Percentiles rank a stretch among this genome's conserved stretches.
Conservation (phyloP, 768 basidiomycete genomes). For the Leccinum imitatum region DNA sequence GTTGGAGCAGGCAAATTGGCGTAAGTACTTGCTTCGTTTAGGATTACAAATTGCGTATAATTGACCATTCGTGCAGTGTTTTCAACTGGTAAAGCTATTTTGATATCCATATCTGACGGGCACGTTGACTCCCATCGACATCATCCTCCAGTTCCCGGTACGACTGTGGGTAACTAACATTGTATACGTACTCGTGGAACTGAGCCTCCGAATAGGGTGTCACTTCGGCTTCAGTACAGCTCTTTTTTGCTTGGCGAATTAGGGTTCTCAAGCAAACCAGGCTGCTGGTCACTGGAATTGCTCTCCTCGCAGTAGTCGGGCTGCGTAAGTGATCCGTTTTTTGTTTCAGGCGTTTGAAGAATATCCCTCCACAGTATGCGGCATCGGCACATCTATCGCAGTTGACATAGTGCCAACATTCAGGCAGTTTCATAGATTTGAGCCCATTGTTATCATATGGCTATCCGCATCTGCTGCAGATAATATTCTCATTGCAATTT, state of each 20-base stretch:
- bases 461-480: constrained; percentile 43
- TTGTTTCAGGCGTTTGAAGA: background rate
- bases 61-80: constrained; percentile 22
- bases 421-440: constrained; percentile 30
- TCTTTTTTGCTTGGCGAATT: constrained; percentile 33
- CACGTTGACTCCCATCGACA: constrained; percentile 2
- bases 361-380: constrained; percentile 22
- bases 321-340: constrained; percentile 15
- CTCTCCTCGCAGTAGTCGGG: constrained; percentile 17
- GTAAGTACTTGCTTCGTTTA: constrained; percentile 8
- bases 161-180: constrained; percentile 19
- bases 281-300: constrained; percentile 12
- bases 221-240: constrained; percentile 26
- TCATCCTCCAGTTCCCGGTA: constrained; percentile 19
- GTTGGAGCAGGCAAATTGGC: constrained; percentile 22
- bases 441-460: constrained; percentile 39
- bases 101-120: background rate
- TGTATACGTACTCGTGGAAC: background rate
- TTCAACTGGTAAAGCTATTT: constrained; percentile 23
- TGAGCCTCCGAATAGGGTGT: constrained; percentile 20
- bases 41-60: background rate
- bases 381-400: constrained; percentile 34
- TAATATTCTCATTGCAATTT: constrained; percentile 47
- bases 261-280: constrained; percentile 17
- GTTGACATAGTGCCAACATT: constrained; percentile 29